Base-by-base conservation (phyloP, 163 green algal genomes). In the Prototheca stagnorum region DNA sequence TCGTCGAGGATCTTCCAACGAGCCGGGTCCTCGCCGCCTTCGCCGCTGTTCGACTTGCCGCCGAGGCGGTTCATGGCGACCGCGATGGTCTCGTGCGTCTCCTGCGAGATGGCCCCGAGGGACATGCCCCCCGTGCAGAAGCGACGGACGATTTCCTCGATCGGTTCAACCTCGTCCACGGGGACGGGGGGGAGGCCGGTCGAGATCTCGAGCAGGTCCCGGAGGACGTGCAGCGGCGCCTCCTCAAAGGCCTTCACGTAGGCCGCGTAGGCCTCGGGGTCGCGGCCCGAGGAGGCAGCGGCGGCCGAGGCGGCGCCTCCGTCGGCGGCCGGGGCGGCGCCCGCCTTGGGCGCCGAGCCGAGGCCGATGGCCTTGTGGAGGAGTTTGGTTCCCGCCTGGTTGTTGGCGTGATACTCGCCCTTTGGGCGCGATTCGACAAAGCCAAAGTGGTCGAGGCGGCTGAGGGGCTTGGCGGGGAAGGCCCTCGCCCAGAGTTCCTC, bases 71-170 rank as follows among this genome's bases (percentile, higher is more conserved):
- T 99, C 70, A 99, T 89, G 24, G 90, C 90, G 19, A 99, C 88
- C 35, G 90, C 91, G 47, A 99, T 97, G 22, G 80, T 91, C 75
- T 99, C 90, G 67, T 99, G 90, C 3, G 83, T 95, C 54, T 99
- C 90, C 22, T 86, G 72, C 5, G 68, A 88, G 71, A 99, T 97
- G 56, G 90, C 90, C 19, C 90, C 90, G 51, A 99, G 75, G 12
- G 74, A 92, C 90, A 99, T 99, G 58, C 90, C 90, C 37, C 90
- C 90, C 6, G 85, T 94, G 84, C 85, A 96, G 76, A 98, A 99
- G 35, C 90, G 76, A 35, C 59, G 54, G 77, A 93, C 88, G 69
- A 98, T 96, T 39, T 80, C 64, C 5, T 35, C 44, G 1, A 51
- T 36, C 9, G 48, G 33, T 44, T 70, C 61, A 25, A 82, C 78